Base-by-base conservation (phyloP, 192 early-diverging fungal genomes). In the Rhizophagus sp. region DNA sequence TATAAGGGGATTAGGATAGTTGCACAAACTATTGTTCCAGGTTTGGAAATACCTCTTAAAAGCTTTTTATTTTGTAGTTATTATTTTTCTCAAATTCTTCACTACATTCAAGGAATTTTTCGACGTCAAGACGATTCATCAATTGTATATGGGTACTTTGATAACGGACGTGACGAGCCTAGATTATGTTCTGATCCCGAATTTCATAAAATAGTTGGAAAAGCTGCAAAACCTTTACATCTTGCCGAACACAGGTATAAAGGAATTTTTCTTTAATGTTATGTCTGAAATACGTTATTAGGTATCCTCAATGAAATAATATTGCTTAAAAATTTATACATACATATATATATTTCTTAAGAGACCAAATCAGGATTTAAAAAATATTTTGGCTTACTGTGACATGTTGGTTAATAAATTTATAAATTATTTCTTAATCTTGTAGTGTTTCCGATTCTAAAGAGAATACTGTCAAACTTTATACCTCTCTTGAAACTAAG, bases 1-100 rank as follows among this genome's bases (percentile, higher is more conserved):
- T 97, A 96, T 85, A 93, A 92, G 79, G 98, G 98, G 30, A 83
- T 90, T 27, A 93, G 98, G 52, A 88, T 98, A 19, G 92, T 99
- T 25, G 97, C 95, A 4, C 98, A 99, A 89, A 93, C 92, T 30
- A 93, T 99, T 62, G 94, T 98, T 19, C 97, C 97, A 34, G 96
- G 96, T 69, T 89, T 92, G 67, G 4, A 66, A 30, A 0, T 6
- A 17, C 15, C 6, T 30, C 33, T 27, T 34, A 57, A 57, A 5
- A 47, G 11, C 11, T 64, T 64, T 11, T 64, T 64, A 4, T 1
- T 63, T 24, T 4, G n/a, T 98, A 22, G 91, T 98, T n/a, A 96
- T 94, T 12, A 47, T 47, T 12, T 47, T 47, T 47, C 44, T 47
- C 44, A 47, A 47, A 12, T 47, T 12, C 44, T 47, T 47, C 44